Base-by-base conservation (phyloP, 345 rosid species). In the Hibiscus mutabilis region DNA sequence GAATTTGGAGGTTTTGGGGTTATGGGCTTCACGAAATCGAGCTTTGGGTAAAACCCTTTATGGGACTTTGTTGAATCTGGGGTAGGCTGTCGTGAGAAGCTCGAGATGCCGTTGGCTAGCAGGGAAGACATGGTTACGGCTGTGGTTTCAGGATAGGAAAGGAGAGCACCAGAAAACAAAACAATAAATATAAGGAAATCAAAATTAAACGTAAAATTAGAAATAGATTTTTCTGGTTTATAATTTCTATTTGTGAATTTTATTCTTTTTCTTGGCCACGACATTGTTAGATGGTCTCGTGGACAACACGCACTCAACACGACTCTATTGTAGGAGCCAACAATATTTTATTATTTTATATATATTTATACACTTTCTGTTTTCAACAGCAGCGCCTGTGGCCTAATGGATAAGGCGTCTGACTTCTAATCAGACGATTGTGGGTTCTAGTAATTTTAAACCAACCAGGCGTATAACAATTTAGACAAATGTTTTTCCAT, bases 71-170 rank as follows among this genome's bases (percentile, higher is more conserved):
- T 46, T 7, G 83, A 74, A 72, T 79, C 80, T 1, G 74, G 19
- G 56, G 77, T 52, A 44, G 81, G 68, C 58, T 76, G 82, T 14
- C 75, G 81, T 27, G 81, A 85, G 47, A 84, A 82, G 19, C 82
- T 24, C 7, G 86, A 77, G 10, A 82, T 44, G 11, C 84, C 83
- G 77, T 82, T 82, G 4, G 84, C 80, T 58, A 82, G 72, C 25
- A 85, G 70, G 76, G 85, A 81, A 64, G 75, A 69, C 88, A 85
- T 81, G 79, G 60, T 57, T 57, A 57, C 29, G 80, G 81, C 27
- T 46, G 46, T 15, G 49, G 6, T 25, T 60, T 60, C 33, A 22
- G 10, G 57, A 35, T 2, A 40, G 64, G 8, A 29, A 60, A 19
- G 68, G 40, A 14, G 55, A 35, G 53, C 6, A 69, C 12, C 27